Conservation (phyloP, 208 protist genomes). For the Leishmania major region DNA sequence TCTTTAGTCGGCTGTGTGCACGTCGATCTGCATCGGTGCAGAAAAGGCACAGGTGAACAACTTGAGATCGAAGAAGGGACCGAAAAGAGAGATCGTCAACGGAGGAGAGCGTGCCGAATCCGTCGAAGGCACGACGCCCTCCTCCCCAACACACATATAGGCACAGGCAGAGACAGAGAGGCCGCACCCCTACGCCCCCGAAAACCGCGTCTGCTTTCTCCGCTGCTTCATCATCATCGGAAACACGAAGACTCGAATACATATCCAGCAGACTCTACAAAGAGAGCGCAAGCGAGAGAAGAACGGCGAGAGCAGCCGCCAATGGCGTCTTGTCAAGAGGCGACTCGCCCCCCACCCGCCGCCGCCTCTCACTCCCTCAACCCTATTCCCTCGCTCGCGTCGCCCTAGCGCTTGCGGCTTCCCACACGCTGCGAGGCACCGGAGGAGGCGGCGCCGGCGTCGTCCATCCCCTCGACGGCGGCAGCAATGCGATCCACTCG, state of each 20-base stretch:
- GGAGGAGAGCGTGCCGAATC: background rate
- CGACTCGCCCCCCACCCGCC: background rate
- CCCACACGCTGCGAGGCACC: slow-evolving; percentile 14
- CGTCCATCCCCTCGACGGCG: slow-evolving; percentile 24
- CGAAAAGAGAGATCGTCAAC: background rate
- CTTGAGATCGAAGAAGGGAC: slow-evolving; percentile 2
- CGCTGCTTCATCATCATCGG: background rate
- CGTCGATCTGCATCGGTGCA: background rate
- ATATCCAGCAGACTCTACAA: background rate
- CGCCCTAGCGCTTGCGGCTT: slow-evolving; percentile 6
- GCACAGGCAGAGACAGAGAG: background rate
- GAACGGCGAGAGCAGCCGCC: background rate
- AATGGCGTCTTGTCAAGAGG: background rate
- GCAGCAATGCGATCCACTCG: slow-evolving; percentile 50
- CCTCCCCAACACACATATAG: background rate
- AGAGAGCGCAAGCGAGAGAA: background rate
- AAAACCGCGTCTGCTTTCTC: background rate
- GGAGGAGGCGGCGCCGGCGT: slow-evolving; percentile 5
- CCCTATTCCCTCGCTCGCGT: background rate
- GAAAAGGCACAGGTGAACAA: background rate
- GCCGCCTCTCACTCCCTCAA: background rate
- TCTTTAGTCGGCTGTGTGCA: background rate
- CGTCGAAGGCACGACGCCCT: background rate
- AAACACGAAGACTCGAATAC: background rate
- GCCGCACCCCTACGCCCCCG: background rate